Conservation (phyloP, 1,284 basidiomycete species). For the Grifola frondosa region DNA sequence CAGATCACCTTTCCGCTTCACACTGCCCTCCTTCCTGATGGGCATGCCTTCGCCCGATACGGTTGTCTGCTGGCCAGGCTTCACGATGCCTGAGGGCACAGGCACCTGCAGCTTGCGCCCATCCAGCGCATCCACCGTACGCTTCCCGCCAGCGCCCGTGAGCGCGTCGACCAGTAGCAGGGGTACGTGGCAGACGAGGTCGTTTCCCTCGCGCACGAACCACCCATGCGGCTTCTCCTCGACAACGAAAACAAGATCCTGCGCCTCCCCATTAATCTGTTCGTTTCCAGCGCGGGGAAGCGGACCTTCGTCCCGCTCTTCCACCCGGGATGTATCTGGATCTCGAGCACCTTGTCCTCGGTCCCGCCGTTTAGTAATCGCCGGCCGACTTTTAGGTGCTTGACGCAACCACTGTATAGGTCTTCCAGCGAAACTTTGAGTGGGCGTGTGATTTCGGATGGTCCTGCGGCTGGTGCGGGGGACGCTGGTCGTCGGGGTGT, state of each 20-base stretch:
- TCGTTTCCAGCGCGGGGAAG: constrained; percentile 90
- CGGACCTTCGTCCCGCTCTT: constrained; percentile 90
- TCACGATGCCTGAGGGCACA: constrained; percentile 71
- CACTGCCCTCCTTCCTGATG: constrained; percentile 74
- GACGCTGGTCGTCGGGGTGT: constrained; percentile 18
- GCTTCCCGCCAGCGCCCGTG: constrained; percentile 50
- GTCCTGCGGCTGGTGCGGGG: constrained; percentile 35
- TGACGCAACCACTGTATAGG: constrained; percentile 86
- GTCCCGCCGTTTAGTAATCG: constrained; percentile 68
- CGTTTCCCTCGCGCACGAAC: constrained; percentile 80
- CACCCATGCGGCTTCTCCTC: constrained; percentile 85
- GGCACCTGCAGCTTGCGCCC: constrained; percentile 73
- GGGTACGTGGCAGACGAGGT: constrained; percentile 64
- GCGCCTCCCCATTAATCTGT: constrained; percentile 67
- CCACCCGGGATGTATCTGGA: constrained; percentile 85
- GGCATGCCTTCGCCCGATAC: constrained; percentile 89
- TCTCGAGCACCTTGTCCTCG: constrained; percentile 91
- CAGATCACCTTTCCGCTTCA: constrained; percentile 79
- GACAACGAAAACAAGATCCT: constrained; percentile 88
- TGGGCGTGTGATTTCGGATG: constrained; percentile 77
- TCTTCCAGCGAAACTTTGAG: constrained; percentile 89
- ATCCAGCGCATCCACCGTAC: constrained; percentile 71
- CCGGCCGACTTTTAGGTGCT: constrained; percentile 88
- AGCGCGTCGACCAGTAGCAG: constrained; percentile 86
- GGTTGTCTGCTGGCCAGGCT: constrained; percentile 74